Conservation (phyloP, 495 filamentous ascomycete species). For the Lasiosphaeria ovina region DNA sequence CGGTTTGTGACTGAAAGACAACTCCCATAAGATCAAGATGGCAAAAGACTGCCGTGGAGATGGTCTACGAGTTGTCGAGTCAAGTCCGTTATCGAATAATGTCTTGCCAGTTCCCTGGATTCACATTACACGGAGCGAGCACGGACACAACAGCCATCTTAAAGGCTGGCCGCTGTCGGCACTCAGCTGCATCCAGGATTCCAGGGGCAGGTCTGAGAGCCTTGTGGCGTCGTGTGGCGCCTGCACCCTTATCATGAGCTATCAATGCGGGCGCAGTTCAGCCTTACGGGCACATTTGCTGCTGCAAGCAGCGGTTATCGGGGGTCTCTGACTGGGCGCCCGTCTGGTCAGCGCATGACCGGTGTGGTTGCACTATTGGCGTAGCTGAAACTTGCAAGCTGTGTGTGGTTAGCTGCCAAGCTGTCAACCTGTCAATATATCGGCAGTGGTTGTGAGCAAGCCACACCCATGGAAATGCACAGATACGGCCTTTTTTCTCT, state of each 20-base stretch:
- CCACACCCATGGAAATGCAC: no score
- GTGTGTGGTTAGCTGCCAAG: no score
- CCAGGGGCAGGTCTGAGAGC: neutral
- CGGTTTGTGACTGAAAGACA: neutral
- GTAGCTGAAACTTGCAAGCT: neutral
- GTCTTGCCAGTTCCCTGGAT: no score
- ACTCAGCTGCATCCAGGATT: neutral
- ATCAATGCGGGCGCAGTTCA: neutral
- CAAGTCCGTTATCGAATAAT: no score
- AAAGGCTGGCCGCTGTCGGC: no score
- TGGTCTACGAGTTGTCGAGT: no score
- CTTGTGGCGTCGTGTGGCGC: neutral
- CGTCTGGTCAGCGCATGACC: neutral
- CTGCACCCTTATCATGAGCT: neutral
- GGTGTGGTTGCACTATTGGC: neutral
- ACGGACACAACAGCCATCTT: no score
- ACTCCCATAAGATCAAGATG: neutral
- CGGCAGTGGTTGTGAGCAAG: no score
- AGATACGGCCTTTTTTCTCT: no score
- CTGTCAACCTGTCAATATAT: no score
- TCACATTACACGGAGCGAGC: no score
- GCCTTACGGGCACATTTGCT: neutral
- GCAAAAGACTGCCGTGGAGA: neutral
- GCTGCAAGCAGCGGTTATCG: neutral
- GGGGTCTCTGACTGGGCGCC: neutral